A percentile compares a stretch with the other conserved stretches of the same genome.
phyloP scores from a whole-genome alignment of 1,139 yeast species.

The Pichia sp. region DNA sequence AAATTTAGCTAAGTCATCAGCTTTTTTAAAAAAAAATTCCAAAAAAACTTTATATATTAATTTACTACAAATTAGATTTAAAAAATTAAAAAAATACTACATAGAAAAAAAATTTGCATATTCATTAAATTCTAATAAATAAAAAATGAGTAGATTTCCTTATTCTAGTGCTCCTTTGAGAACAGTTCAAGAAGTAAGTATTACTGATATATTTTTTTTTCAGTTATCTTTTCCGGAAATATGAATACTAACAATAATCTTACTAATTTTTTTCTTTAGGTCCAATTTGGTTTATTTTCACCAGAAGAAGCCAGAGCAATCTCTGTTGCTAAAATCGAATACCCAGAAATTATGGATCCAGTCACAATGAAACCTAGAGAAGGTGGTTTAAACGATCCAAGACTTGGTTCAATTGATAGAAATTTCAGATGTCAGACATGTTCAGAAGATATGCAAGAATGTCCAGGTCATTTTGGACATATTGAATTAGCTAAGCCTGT shows the following conservation, averaged over 20 bases:
- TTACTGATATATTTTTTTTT: not conserved
- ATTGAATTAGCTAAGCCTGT: slow-evolving; percentile 97
- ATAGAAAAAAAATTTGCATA: slow-evolving; percentile 8
- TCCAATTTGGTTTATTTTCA: slow-evolving; percentile 94
- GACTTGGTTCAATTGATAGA: slow-evolving; percentile 94
- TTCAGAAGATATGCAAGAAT: slow-evolving; percentile 98
- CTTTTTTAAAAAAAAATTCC: not conserved
- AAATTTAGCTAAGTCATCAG: not conserved
- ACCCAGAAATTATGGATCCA: slow-evolving; percentile 98
- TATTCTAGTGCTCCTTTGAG: slow-evolving; percentile 97
- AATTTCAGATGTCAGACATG: slow-evolving; percentile 97
- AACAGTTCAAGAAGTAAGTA: slow-evolving; percentile 81
- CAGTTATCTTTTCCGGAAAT: not conserved
- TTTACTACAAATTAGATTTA: slow-evolving; percentile 3
- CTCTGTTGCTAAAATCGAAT: slow-evolving; percentile 94
- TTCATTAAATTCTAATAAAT: not conserved
- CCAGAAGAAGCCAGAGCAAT: slow-evolving; percentile 98
- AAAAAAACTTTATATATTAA: slow-evolving; percentile 1
- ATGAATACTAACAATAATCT: slow-evolving; percentile 1
- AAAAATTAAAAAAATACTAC: slow-evolving; percentile 6
- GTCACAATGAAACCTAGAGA: slow-evolving; percentile 90
- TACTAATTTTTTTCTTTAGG: slow-evolving; percentile 31
- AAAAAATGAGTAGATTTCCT: slow-evolving; percentile 50
- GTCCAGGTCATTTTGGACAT: slow-evolving; percentile 99
- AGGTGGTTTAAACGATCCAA: slow-evolving; percentile 95